These are phyloP conservation scores for Cladosporium sp. DNA, from an alignment of 2,329 filamentous ascomycete genomes.

Conservation along the genomic window DNA sequence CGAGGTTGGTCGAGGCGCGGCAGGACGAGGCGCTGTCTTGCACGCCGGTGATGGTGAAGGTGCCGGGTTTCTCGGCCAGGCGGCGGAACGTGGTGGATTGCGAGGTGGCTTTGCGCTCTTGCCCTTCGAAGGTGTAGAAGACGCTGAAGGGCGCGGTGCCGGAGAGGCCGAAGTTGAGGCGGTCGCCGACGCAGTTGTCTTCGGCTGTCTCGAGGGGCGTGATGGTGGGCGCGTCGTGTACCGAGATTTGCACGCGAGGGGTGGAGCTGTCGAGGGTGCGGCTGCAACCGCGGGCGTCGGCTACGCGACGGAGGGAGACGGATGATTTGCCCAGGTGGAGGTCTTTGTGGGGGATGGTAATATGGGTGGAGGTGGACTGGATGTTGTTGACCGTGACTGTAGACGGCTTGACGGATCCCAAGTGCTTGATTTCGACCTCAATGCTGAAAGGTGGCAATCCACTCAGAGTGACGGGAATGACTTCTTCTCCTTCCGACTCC, in stretches of 20 bases:
- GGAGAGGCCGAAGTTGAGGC: conserved; percentile 85
- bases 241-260: conserved; percentile 80
- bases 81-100: conserved; percentile 82
- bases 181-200: conserved; percentile 94
- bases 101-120: conserved; percentile 72
- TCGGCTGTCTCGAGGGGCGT: conserved; percentile 77
- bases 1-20: conserved; percentile 71
- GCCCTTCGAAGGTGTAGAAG: conserved; percentile 81
- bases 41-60: conserved; percentile 81
- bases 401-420: conserved; percentile 74
- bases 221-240: conserved; percentile 90
- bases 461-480: conserved; percentile 79
- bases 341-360: conserved; percentile 79
- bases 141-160: conserved; percentile 91
- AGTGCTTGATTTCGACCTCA: conserved; percentile 90
- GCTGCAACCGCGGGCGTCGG: conserved; percentile 82
- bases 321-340: conserved; percentile 87
- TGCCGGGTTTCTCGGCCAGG: conserved; percentile 84
- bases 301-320: conserved; percentile 83
- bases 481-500: conserved; percentile 72
- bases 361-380: conserved; percentile 65
- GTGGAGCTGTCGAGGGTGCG: conserved; percentile 62
- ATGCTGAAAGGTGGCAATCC: conserved; percentile 84
- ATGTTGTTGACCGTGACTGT: conserved; percentile 79
- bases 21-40: conserved; percentile 88